These are phyloP conservation scores for Rhododendron molle DNA, from an alignment of 148 eudicot species.

Conservation along the genomic window DNA sequence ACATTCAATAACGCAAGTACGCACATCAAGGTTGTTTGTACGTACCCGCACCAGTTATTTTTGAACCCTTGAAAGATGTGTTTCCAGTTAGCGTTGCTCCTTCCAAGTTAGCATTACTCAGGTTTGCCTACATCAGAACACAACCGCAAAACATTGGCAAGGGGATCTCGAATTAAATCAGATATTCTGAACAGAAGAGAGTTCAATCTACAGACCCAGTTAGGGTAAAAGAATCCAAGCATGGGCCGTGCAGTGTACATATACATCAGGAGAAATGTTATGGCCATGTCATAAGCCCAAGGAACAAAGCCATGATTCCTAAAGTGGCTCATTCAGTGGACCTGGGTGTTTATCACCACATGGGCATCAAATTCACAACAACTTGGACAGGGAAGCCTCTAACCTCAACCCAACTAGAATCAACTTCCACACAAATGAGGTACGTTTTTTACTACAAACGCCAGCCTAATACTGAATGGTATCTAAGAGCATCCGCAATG, in stretches of 20 bases:
- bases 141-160: background rate
- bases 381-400: background rate
- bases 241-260: background rate
- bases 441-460: background rate
- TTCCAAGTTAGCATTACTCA: conserved; percentile 91
- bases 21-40: background rate
- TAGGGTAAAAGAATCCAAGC: background rate
- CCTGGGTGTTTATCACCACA: background rate
- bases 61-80: conserved; percentile 86
- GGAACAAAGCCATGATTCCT: background rate
- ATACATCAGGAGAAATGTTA: background rate
- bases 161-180: background rate
- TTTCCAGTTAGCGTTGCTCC: conserved; percentile 87
- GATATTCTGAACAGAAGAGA: background rate
- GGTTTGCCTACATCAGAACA: conserved; percentile 46
- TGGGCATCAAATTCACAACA: background rate
- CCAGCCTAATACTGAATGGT: background rate
- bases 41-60: conserved; percentile 86
- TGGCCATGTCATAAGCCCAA: background rate
- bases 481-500: no score
- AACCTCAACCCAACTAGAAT: background rate
- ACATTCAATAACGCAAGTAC: background rate
- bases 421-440: background rate
- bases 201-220: background rate
- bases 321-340: background rate